Base-by-base conservation (phyloP, 192 early-diverging fungal species). In the Linnemannia hyalina region DNA sequence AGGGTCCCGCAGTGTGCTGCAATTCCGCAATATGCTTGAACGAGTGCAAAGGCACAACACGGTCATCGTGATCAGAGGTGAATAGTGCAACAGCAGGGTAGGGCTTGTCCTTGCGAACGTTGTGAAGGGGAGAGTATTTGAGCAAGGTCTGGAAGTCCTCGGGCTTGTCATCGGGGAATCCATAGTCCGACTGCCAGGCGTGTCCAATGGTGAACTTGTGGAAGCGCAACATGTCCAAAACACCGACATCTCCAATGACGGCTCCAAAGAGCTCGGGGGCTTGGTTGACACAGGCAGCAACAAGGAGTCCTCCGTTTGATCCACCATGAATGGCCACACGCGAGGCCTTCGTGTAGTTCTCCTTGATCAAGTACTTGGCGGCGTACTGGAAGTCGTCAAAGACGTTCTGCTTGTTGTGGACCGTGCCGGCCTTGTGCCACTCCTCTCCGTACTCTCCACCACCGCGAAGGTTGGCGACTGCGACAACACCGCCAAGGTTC, bases 171-270 rank as follows among this genome's bases (percentile, higher is more conserved):
- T 95, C 93, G 35, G 95, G 92, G 71, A 93, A 88, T 18, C 94
- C 94, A 81, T 92, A 95, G 73, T 95, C 94, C 29, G 89, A 89
- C 52, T 81, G 84, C 95, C 95, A 96, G 7, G 91, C 93, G 81
- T 92, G 88, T 4, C 95, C 95, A 71, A 95, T 95, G 6, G 94
- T 96, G 80, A 96, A 96, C 81, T 95, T 95, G 88, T 96, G 94
- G 91, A 94, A 96, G 47, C 94, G 89, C 68, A 92, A 73, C 89
- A 96, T 89, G 76, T 96, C 95, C 90, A 94, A 81, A 38, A 95
- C 94, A 29, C 94, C 94, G 40, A 96, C 95, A 55, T 92, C 91
- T 26, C 93, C 91, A 7, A 96, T 85, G 1, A 85, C 94, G 26
- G 81, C 82, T 4, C 93, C 94, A 88, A 93, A 96, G 32, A 96